Conservation (phyloP, 495 filamentous ascomycete genomes). For the Trichoderma virens region DNA sequence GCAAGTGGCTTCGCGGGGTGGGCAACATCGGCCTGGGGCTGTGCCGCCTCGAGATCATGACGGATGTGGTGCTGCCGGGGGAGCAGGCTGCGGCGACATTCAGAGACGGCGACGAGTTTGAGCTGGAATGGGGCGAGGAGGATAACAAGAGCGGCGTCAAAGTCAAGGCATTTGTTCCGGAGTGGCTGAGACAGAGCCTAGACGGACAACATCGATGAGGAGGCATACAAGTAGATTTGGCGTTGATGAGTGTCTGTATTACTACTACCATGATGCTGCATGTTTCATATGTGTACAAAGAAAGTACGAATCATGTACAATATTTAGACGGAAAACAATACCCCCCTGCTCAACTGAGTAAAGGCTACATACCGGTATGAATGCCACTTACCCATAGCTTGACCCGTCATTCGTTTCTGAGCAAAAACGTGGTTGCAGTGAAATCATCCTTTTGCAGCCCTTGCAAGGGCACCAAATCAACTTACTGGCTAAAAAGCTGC, state of each 20-base stretch:
- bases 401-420: not conserved
- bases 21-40: conserved; percentile 85
- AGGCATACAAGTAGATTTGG: too few relatives aligned
- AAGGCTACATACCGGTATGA: not conserved
- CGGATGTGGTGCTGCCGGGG: conserved; percentile 56
- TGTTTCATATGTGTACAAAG: not conserved
- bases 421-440: not conserved
- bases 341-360: not conserved
- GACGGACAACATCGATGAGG: conserved; percentile 6
- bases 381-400: not conserved
- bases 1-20: conserved; percentile 66
- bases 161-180: conserved; percentile 81
- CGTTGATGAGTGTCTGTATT: too few relatives aligned
- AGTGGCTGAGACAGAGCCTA: conserved; percentile 53
- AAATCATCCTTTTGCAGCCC: not conserved
- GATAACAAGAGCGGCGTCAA: conserved; percentile 35
- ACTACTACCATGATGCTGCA: not conserved
- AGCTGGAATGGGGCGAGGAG: conserved; percentile 27
- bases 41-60: conserved; percentile 87
- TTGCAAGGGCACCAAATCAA: not conserved
- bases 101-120: conserved; percentile 40
- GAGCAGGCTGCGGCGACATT: conserved; percentile 48
- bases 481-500: not conserved
- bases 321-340: not conserved
- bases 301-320: not conserved